Evolutionary conservation across 2,329 filamentous ascomycete species (phyloP).

Genomic region (Lachnellula suecica): DNA sequence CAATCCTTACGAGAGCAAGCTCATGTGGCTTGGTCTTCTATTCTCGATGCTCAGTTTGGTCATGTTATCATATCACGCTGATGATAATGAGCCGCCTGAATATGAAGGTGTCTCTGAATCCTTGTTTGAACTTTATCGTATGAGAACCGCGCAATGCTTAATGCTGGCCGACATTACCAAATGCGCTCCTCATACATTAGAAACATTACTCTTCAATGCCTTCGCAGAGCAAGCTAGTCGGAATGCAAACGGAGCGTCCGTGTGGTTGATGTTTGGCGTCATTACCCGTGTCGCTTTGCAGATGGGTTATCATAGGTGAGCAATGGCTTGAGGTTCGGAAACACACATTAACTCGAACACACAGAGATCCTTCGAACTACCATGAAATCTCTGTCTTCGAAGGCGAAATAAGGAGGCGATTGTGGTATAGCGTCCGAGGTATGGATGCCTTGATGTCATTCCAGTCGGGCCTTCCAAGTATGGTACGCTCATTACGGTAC

Average conservation of each 20-base stretch:
- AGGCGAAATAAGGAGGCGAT: slow-evolving; percentile 69
- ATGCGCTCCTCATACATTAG: slow-evolving; percentile 69
- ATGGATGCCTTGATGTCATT: slow-evolving; percentile 74
- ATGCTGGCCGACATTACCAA: slow-evolving; percentile 75
- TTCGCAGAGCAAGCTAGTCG: slow-evolving; percentile 72
- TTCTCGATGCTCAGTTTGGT: slow-evolving; percentile 74
- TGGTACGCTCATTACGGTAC: slow-evolving; percentile 64
- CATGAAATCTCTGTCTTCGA: slow-evolving; percentile 69
- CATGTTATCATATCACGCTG: slow-evolving; percentile 72
- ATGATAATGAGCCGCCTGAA: slow-evolving; percentile 73
- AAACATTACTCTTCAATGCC: slow-evolving; percentile 71
- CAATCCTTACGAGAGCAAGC: slow-evolving; percentile 65
- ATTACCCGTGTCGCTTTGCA: slow-evolving; percentile 52
- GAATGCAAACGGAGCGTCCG: slow-evolving; percentile 61
- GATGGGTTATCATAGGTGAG: slow-evolving; percentile 54
- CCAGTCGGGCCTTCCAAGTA: slow-evolving; percentile 56
- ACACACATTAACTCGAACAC: slow-evolving; percentile 66
- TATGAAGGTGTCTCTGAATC: slow-evolving; percentile 60
- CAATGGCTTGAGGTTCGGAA: background rate
- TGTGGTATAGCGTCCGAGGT: slow-evolving; percentile 69
- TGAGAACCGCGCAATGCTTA: slow-evolving; percentile 74
- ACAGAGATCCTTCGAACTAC: slow-evolving; percentile 74
- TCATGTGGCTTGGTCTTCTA: slow-evolving; percentile 78
- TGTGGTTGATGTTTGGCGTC: slow-evolving; percentile 49
- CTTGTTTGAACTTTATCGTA: slow-evolving; percentile 60